A percentile compares a stretch with the other conserved stretches of the same genome.
Evolutionary conservation across 2,329 filamentous ascomycete species (phyloP).

Genomic region (Cryphonectria japonica): DNA sequence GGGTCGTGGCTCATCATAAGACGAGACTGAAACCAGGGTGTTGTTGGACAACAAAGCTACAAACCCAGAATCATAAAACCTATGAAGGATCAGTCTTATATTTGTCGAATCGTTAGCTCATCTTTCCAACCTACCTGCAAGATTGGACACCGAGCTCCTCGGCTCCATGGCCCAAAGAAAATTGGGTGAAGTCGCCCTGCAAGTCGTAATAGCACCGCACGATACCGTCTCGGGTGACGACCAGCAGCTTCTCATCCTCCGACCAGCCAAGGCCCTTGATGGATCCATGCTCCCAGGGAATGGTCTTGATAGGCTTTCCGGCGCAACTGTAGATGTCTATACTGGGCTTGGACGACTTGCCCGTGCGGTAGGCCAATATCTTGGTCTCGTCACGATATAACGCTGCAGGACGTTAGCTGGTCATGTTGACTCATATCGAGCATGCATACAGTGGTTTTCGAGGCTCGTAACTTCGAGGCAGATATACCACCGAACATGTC

Average conservation of each 20-base stretch:
- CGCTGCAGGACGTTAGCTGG: constrained; percentile 56
- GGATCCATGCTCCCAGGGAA: constrained; percentile 88
- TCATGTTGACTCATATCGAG: not conserved
- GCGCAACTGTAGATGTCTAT: constrained; percentile 96
- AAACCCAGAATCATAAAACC: constrained; percentile 89
- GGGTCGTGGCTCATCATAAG: constrained; percentile 88
- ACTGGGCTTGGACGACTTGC: constrained; percentile 73
- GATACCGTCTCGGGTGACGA: constrained; percentile 86
- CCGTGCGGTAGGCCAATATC: constrained; percentile 75
- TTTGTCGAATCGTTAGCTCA: not conserved
- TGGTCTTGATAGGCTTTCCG: constrained; percentile 82
- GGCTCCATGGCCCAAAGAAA: constrained; percentile 85
- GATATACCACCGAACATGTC: not conserved
- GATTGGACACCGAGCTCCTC: constrained; percentile 85
- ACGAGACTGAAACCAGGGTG: constrained; percentile 80
- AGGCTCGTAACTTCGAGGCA: not conserved
- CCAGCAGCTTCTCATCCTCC: constrained; percentile 88
- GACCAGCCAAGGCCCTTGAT: constrained; percentile 95
- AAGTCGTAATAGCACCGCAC: constrained; percentile 89
- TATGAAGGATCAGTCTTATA: constrained; percentile 30
- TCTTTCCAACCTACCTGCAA: constrained; percentile 59
- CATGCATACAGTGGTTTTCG: not conserved
- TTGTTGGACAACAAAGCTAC: constrained; percentile 92
- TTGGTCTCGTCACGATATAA: constrained; percentile 88
- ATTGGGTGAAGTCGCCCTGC: constrained; percentile 94